Base-by-base conservation (phyloP, 169 alveolate species). In the Plasmodium coatneyi region DNA sequence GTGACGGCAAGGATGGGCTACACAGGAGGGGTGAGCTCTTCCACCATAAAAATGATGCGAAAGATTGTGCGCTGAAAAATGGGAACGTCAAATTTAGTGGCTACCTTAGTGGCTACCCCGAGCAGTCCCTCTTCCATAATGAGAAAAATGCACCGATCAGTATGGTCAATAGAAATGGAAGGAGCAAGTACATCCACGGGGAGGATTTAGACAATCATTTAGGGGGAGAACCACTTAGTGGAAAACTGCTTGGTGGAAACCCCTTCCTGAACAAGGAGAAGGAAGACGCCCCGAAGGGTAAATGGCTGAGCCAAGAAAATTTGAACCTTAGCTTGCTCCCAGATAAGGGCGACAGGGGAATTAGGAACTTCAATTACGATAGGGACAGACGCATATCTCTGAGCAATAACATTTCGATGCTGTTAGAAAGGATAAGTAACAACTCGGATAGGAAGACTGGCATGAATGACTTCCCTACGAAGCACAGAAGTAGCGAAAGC, bases 351-450 rank as follows among this genome's bases (percentile, higher is more conserved):
- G 71, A 81, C 1, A 34, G 30, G 43, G 5, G 34, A 14, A 82
- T 12, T n/a, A 39, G 25, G 30, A 56, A 83, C 52, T 34, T 36
- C 22, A 46, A 7, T 7, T 14, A 36, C 5, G 39, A 52, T 10
- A 74, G 43, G 32, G 82, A 89, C 10, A 89, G 72, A 41, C 82
- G 25, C 30, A 79, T 54, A 89, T 60, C 90, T 3, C 60, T 89
- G 0, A 80, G 89, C 22, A 89, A 89, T 41, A 89, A 89, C 36
- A 89, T 89, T 28, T 89, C 94, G 1, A 54, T 89, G 87, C 25
- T 89, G 1, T 52, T 89, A 7, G 94, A 89, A 41, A 79, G 54
- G 5, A 60, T 89, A 79, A 89, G 94, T 30, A 54, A 89, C 56
- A 36, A 39, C 66, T 89, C 94, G n/a, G 94, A 89, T 34, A 79